Conservation (phyloP, 202 grass and related monocot species). For the Bolboschoenoplectus hybrid region DNA sequence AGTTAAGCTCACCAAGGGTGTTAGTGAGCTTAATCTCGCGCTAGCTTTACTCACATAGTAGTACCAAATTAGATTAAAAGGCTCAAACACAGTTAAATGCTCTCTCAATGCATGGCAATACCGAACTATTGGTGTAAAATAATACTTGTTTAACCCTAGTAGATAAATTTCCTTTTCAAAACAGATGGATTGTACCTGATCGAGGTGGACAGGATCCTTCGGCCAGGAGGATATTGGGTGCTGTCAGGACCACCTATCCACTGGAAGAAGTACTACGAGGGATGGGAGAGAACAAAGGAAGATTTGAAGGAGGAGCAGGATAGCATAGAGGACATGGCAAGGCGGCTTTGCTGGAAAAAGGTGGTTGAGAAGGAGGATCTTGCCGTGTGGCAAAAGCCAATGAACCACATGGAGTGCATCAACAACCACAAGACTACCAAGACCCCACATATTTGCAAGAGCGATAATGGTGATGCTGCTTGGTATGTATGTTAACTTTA, state of each 20-base stretch:
- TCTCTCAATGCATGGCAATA: slow-evolving; percentile 10
- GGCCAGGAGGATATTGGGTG: slow-evolving; percentile 94
- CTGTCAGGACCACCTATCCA: slow-evolving; percentile 86
- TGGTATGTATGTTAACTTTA: slow-evolving; percentile 54
- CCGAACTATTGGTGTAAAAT: neutral
- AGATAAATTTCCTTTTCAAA: neutral
- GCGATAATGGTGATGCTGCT: slow-evolving; percentile 77
- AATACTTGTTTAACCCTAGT: neutral
- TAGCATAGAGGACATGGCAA: slow-evolving; percentile 76
- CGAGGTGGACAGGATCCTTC: slow-evolving; percentile 85
- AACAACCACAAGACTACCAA: slow-evolving; percentile 64
- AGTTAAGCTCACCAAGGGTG: too few species aligned
- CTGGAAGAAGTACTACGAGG: slow-evolving; percentile 71
- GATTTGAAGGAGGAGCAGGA: slow-evolving; percentile 85
- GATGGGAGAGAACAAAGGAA: slow-evolving; percentile 80
- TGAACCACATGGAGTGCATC: slow-evolving; percentile 78
- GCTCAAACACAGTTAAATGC: neutral
- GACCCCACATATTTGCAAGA: slow-evolving; percentile 89
- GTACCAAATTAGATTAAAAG: neutral
- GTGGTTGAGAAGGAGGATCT: slow-evolving; percentile 77
- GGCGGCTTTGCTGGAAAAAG: slow-evolving; percentile 87
- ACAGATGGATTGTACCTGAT: slow-evolving; percentile 87
- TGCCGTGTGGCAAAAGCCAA: slow-evolving; percentile 88
- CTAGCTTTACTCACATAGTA: neutral
- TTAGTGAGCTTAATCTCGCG: too few species aligned